Conservation (phyloP, 2,329 filamentous ascomycete genomes). For the Pleurostoma richardsiae region DNA sequence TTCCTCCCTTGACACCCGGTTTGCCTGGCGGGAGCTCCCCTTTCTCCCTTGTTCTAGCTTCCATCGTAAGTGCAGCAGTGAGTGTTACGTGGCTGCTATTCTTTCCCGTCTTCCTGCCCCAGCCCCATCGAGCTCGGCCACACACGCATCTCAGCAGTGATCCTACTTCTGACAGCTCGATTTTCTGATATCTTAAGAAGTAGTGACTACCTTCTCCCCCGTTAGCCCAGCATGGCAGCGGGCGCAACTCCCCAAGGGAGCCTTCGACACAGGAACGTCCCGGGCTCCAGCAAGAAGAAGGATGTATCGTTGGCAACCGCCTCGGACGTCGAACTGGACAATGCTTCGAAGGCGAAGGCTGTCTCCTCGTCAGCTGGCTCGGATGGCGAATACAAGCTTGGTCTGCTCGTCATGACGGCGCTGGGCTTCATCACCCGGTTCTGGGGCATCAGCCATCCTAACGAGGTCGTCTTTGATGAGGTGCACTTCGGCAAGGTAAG, state of each 20-base stretch:
- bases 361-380: constrained; percentile 36
- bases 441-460: constrained; percentile 91
- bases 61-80: no score
- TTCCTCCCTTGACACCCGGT: no score
- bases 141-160: no score
- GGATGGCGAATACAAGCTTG: constrained; percentile 84
- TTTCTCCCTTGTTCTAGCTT: no score
- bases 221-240: constrained; percentile 36
- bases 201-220: neutral
- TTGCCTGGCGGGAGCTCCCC: no score
- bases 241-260: constrained; percentile 49
- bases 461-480: constrained; percentile 97
- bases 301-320: constrained; percentile 29
- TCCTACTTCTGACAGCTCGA: no score
- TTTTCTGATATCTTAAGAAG: neutral
- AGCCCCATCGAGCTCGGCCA: no score
- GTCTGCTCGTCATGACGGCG: constrained; percentile 69
- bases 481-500: constrained; percentile 98
- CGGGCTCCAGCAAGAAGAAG: constrained; percentile 43
- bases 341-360: constrained; percentile 35
- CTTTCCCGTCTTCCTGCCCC: no score
- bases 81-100: no score
- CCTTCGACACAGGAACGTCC: constrained; percentile 54
- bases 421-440: constrained; percentile 90
- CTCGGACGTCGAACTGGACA: constrained; percentile 45